These are phyloP conservation scores for Penicillium bovifimosum DNA, from an alignment of 495 filamentous ascomycete species.

Conservation along the genomic window DNA sequence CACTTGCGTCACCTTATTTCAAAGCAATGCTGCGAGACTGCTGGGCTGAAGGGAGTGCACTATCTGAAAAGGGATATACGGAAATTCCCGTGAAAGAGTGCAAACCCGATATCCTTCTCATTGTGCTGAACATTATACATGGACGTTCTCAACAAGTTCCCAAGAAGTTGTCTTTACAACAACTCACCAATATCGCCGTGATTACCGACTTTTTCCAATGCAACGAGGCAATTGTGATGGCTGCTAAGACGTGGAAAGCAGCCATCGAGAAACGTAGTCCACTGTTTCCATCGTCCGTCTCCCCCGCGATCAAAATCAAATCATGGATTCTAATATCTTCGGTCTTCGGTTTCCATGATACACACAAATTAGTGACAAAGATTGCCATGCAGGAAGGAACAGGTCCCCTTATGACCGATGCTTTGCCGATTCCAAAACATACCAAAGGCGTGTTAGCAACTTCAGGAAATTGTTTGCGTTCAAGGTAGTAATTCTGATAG, in stretches of 20 bases:
- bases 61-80: neutral
- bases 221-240: neutral
- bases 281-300: too few species aligned
- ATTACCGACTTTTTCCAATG: neutral
- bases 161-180: neutral
- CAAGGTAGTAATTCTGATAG: neutral
- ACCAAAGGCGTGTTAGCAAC: neutral
- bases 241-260: neutral
- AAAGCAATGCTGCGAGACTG: neutral
- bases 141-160: neutral
- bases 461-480: neutral
- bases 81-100: neutral
- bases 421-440: neutral
- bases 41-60: neutral
- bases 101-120: neutral
- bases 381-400: neutral
- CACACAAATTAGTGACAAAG: neutral
- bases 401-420: neutral
- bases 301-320: neutral
- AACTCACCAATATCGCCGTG: neutral
- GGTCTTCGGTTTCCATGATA: neutral
- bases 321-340: neutral
- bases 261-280: neutral
- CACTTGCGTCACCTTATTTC: neutral
- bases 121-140: neutral